Evolutionary conservation across 1,284 basidiomycete species (phyloP), one percentile per base, ranked within the genome.

Genomic region (Termitomyces sp.): DNA sequence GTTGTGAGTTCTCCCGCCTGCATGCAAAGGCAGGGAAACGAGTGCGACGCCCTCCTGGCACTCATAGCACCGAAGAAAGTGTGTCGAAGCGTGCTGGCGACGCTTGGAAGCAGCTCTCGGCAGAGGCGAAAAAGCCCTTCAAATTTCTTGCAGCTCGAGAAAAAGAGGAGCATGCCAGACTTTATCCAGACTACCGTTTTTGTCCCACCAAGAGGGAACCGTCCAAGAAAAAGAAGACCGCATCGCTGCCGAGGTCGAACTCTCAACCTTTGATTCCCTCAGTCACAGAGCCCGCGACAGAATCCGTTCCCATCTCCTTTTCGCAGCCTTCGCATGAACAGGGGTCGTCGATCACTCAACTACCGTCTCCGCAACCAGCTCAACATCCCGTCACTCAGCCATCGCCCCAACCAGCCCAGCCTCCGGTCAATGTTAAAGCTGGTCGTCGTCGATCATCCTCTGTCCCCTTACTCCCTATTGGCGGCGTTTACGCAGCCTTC

Each of bases 61-160:
- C 63, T 3, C 63, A 61, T 6, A 63, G 64, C 24, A 50, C 62
- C 3, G 69, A 71, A 51, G 71, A 72, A 57, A 68, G 69, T 0
- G 70, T 87, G 11, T 86, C 84, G 14, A 83, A 82, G 60, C 74
- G 79, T 34, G 84, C 83, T 0, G 77, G 73, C 0, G 80, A 81
- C 31, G 80, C 80, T 1, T 87, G 85, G 85, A 72, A 71, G 38
- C 61, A 69, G 51, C 71, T 87, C 14, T 52, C 76, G 0, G 51
- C 59, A 0, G 67, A 70, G 10, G 74, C 81, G 57, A 76, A 69
- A 56, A 66, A 73, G n/a, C 67, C 66, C 44, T 87, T 74, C 70
- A 75, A 75, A 60, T 61, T 63, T 14, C 68, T 72, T 11, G 83
- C 84, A 0, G 75, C 78, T 39, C 53, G 62, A 48, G 81, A 82